Conservation (phyloP, 805 yeast species). For the Schwanniomyces yamadae region DNA sequence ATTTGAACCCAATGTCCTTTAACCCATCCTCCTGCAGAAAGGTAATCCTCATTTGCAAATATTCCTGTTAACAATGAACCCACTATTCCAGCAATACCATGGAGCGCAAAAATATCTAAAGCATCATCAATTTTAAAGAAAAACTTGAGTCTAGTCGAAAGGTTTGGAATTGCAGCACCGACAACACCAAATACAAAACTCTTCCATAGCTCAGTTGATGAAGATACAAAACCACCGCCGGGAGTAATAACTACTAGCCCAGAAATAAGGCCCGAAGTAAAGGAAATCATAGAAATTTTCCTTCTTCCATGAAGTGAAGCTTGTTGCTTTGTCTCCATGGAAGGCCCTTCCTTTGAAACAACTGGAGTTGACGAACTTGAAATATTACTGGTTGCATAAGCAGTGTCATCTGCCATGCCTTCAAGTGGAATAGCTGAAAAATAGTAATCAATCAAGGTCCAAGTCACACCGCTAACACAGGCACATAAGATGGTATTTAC, state of each 20-base stretch:
- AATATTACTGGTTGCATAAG: background rate
- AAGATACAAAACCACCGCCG: constrained; percentile 40
- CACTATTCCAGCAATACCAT: constrained; percentile 41
- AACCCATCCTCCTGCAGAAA: constrained; percentile 42
- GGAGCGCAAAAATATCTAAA: constrained; percentile 43
- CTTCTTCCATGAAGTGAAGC: constrained; percentile 18
- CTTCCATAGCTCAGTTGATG: constrained; percentile 39
- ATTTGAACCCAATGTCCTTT: constrained; percentile 40
- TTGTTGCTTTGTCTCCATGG: too few species aligned
- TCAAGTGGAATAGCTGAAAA: constrained; percentile 40
- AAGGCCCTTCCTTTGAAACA: too few species aligned
- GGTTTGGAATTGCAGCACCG: constrained; percentile 36
- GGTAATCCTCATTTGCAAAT: constrained; percentile 33
- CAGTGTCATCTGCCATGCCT: constrained; percentile 10
- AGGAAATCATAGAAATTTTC: constrained; percentile 38
- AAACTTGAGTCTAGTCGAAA: constrained; percentile 41
- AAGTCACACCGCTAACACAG: constrained; percentile 32
- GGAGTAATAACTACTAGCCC: constrained; percentile 45
- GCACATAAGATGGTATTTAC: constrained; percentile 35
- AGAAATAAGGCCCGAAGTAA: constrained; percentile 39
- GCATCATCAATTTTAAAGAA: constrained; percentile 41
- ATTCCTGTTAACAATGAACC: constrained; percentile 43
- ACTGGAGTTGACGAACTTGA: background rate
- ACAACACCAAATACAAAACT: constrained; percentile 37
- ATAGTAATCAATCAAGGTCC: constrained; percentile 40